These are phyloP conservation scores for Trifolium fragiferum DNA, from an alignment of 306 rosid genomes.

Conservation along the genomic window DNA sequence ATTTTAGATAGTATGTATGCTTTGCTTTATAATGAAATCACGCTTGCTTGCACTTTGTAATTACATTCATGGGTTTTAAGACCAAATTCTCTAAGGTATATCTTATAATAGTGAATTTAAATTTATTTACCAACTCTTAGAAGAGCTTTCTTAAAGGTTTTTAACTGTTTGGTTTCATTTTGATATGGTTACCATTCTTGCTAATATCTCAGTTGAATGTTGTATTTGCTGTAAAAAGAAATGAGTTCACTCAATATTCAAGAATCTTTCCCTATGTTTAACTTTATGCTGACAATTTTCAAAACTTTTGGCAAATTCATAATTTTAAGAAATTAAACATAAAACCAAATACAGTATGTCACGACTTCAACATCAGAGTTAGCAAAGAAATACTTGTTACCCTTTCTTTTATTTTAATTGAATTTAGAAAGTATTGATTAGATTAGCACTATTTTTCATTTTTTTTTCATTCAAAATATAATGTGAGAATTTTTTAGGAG, in stretches of 20 bases:
- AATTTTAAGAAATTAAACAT: background rate
- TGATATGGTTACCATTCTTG: background rate
- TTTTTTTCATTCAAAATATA: no score
- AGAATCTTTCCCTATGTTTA: background rate
- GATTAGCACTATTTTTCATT: background rate
- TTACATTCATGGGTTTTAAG: background rate
- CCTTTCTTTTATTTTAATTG: background rate
- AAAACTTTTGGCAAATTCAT: background rate
- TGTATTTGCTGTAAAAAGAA: background rate
- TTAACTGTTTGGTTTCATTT: background rate
- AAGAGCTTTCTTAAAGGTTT: background rate
- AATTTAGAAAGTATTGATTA: background rate
- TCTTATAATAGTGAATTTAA: background rate
- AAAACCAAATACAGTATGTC: background rate
- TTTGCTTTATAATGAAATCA: slow-evolving; percentile 26
- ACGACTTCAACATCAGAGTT: background rate
- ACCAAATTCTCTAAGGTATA: background rate
- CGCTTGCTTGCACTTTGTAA: slow-evolving; percentile 21
- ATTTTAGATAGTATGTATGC: slow-evolving; percentile 38
- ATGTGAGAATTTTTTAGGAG: no score
- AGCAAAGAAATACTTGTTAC: background rate
- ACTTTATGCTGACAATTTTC: background rate
- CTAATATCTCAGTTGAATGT: background rate
- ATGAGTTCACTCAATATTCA: background rate
- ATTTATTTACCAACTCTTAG: background rate